Percentiles rank a stretch among this genome's conserved stretches.
These are phyloP conservation scores for Hypocrella siamensis DNA, from an alignment of 2,329 filamentous ascomycete genomes.

Conservation along the genomic window DNA sequence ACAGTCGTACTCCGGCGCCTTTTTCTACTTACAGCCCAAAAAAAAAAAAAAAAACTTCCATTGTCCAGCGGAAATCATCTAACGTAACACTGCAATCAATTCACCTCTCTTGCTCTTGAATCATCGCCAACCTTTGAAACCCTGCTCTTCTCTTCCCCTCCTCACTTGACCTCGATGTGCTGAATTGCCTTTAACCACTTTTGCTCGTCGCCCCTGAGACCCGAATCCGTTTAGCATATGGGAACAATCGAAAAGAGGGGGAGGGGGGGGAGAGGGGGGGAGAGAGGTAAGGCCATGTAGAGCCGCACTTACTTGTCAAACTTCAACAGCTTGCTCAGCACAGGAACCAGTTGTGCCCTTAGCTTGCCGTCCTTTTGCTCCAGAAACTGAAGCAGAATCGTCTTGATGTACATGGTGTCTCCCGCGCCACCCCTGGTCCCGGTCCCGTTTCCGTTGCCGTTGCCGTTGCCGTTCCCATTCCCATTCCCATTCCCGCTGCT, in stretches of 20 bases:
- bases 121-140: background rate
- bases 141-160: background rate
- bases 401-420: constrained; percentile 59
- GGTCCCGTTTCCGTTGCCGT: too few relatives aligned
- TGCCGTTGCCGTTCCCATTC: constrained; percentile 8
- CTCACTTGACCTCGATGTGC: constrained; percentile 22
- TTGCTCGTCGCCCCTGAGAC: constrained; percentile 52
- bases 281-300: background rate
- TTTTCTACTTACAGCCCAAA: too few relatives aligned
- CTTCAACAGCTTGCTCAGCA: constrained; percentile 58
- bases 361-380: constrained; percentile 67
- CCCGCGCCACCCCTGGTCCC: constrained; percentile 14
- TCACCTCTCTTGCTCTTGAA: background rate
- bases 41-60: background rate
- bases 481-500: too few relatives aligned
- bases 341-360: constrained; percentile 61
- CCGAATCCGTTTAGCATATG: too few relatives aligned
- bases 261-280: background rate
- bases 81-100: background rate
- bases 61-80: background rate
- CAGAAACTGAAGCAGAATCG: constrained; percentile 65
- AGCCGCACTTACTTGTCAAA: constrained; percentile 52
- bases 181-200: constrained; percentile 71
- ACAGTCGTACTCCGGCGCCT: too few relatives aligned
- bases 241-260: background rate